phyloP scores from a whole-genome alignment of 2,329 filamentous ascomycete species.

The Colletotrichum camelliae region DNA sequence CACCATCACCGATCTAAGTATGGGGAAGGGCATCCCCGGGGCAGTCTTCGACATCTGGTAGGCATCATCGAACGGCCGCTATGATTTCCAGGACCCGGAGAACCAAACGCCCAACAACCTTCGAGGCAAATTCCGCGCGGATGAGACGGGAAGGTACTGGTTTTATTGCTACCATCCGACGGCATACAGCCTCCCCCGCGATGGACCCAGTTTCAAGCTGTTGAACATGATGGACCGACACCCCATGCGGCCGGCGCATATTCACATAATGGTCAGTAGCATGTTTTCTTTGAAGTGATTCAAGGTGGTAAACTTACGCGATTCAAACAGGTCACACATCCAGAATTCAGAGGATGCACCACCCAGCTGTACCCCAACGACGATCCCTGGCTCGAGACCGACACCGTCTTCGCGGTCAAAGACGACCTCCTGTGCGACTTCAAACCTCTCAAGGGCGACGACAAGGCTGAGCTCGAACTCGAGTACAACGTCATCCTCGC shows the following conservation, averaged over 20 bases:
- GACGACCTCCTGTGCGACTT: conserved; percentile 46
- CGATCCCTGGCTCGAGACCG: conserved; percentile 65
- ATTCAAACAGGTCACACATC: conserved; percentile 43
- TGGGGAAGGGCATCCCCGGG: neutral
- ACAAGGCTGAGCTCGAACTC: conserved; percentile 41
- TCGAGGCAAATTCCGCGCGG: conserved; percentile 75
- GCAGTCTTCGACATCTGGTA: neutral
- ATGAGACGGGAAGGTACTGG: conserved; percentile 72
- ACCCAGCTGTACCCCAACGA: conserved; percentile 79
- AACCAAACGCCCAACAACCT: conserved; percentile 77
- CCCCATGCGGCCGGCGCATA: neutral
- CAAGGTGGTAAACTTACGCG: neutral
- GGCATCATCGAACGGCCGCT: conserved; percentile 73
- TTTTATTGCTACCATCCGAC: neutral
- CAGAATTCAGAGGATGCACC: conserved; percentile 73
- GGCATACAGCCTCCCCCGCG: neutral
- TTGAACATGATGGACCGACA: neutral
- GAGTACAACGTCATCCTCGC: conserved; percentile 49
- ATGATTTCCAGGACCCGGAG: conserved; percentile 77
- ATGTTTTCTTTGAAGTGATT: neutral
- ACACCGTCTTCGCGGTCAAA: conserved; percentile 60
- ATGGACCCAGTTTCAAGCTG: neutral
- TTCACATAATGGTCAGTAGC: neutral
- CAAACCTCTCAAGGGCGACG: neutral
- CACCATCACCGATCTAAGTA: neutral